Base-by-base conservation (phyloP, 306 rosid genomes). In the Acmispon strigosus region DNA sequence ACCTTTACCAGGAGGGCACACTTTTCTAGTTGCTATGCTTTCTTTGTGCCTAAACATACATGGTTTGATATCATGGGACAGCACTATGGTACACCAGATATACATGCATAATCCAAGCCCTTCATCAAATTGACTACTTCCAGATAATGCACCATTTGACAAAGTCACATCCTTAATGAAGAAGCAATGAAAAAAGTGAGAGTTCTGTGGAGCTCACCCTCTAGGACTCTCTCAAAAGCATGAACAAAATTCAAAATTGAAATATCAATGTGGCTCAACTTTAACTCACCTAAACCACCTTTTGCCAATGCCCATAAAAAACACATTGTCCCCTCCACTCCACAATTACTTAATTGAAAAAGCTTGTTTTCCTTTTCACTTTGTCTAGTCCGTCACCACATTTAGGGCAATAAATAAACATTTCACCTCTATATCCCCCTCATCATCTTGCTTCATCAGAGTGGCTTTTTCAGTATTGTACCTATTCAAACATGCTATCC, bases 301-400 rank as follows among this genome's bases (percentile, higher is more conserved):
- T 89, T 87, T 24, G 45, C 76, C 80, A 81, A 76, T 75, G 66
- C 61, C 87, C 24, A 83, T 62, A 45, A 20, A 76, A 7, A 79
- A 73, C 80, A 78, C 55, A 29, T 8, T 77, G 83, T 73, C 64
- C 89, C 89, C 83, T 83, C 67, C 83, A 84, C 67, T 73, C 78
- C 82, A 76, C 86, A 63, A 15, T 43, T 55, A 58, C 75, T 73
- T 77, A 72, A 68, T 61, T 80, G 78, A 87, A 91, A 87, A 92
- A 84, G 78, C 76, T 70, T 85, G 79, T 78, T 87, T 87, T 59
- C 42, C 75, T 72, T 57, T 74, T 76, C 54, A 74, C 73, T 71
- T 67, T 37, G 65, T 45, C 84, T 54, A 61, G 59, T 37, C 81
- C 76, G 44, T 66, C 62, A 18, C 66, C 75, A 54, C 48, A 16